Conservation (phyloP, 2,329 filamentous ascomycete genomes). For the Fusarium mangiferae region DNA sequence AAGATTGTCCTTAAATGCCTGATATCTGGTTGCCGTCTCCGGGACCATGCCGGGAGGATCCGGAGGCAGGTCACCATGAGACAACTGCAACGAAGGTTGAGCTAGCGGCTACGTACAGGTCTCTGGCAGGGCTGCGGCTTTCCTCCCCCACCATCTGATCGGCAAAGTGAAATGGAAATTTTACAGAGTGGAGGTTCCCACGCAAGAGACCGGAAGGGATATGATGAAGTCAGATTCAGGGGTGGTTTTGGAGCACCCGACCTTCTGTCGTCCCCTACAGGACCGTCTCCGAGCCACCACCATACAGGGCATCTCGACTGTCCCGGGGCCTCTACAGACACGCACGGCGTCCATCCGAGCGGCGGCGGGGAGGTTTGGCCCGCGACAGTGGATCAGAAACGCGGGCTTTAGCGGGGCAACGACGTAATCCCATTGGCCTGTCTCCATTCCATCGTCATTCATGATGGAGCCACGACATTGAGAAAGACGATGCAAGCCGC, state of each 20-base stretch:
- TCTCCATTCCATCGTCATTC: conserved; percentile 43
- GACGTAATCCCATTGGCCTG: conserved; percentile 35
- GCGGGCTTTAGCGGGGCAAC: conserved; percentile 33
- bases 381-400: conserved; percentile 40
- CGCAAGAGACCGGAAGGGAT: conserved; percentile 10
- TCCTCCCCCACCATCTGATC: conserved; percentile 36
- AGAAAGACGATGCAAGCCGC: conserved; percentile 45
- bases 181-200: conserved; percentile 25
- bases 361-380: conserved; percentile 37
- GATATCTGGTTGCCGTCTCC: conserved; percentile 9
- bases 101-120: conserved; percentile 16
- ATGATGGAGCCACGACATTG: conserved; percentile 41
- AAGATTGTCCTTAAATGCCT: conserved; percentile 19
- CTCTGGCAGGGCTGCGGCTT: conserved; percentile 14
- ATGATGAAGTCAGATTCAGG: conserved; percentile 3
- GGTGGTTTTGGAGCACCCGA: not conserved
- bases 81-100: conserved; percentile 20
- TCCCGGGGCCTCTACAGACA: conserved; percentile 26
- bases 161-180: conserved; percentile 29
- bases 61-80: conserved; percentile 35
- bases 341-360: conserved; percentile 29
- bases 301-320: conserved; percentile 19
- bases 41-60: conserved; percentile 38
- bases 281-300: not conserved
- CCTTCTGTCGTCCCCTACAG: conserved; percentile 1